phyloP scores from a whole-genome alignment of 1,139 yeast genomes.

The Blastobotrys raffinosifermentans region DNA sequence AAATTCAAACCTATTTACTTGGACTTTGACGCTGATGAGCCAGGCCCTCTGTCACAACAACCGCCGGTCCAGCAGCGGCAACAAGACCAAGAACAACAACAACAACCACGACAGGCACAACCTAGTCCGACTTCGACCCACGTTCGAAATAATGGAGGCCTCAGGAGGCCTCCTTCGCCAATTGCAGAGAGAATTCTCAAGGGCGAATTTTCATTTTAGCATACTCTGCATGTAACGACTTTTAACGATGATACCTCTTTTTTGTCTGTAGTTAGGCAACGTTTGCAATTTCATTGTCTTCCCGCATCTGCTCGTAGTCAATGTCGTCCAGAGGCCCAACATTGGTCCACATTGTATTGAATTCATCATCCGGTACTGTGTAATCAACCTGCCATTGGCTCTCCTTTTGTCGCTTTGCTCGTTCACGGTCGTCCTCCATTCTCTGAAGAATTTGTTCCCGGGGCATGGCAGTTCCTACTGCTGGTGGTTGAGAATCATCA shows the following conservation, averaged over 20 bases:
- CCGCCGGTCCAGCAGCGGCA: too few relatives aligned
- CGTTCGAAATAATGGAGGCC: conserved; percentile 10
- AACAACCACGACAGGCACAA: neutral
- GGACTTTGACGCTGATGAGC: conserved; percentile 4
- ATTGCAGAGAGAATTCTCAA: conserved; percentile 29
- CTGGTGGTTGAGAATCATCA: neutral
- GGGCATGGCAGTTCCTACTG: conserved; percentile 9
- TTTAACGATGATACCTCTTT: neutral
- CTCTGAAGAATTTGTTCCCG: conserved; percentile 57
- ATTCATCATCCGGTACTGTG: conserved; percentile 49
- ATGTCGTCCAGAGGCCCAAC: conserved; percentile 40
- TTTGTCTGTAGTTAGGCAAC: neutral
- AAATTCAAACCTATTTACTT: conserved; percentile 21
- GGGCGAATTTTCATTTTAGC: conserved; percentile 24
- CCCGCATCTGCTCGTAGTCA: conserved; percentile 49
- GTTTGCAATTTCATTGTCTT: conserved; percentile 45
- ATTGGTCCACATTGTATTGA: conserved; percentile 52
- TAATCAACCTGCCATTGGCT: conserved; percentile 61
- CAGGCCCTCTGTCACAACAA: too few relatives aligned
- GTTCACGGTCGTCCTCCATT: conserved; percentile 83
- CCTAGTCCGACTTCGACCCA: neutral
- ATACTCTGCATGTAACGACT: neutral
- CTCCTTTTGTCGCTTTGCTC: conserved; percentile 75
- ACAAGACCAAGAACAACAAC: neutral
- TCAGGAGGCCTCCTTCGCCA: conserved; percentile 24